Evolutionary conservation across 2,329 filamentous ascomycete genomes (phyloP).

Genomic region (Stromatinia cepivora): DNA sequence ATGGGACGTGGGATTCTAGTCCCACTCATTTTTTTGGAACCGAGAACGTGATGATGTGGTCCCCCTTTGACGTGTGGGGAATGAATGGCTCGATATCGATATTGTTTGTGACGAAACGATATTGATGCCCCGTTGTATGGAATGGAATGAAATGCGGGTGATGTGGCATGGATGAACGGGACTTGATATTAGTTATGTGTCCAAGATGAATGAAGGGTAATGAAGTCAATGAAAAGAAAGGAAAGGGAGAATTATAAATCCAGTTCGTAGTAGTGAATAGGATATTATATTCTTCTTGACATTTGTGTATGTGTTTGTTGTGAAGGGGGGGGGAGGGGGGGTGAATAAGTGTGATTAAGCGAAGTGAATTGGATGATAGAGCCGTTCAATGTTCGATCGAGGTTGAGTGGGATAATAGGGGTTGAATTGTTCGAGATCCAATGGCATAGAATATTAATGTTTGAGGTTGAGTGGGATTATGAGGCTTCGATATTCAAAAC

Average conservation of each 20-base stretch:
- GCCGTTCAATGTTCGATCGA: too few relatives aligned
- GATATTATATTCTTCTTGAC: neutral
- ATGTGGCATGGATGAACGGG: neutral
- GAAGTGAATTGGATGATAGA: neutral
- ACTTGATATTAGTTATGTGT: slow-evolving; percentile 5
- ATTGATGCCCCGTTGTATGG: slow-evolving; percentile 4
- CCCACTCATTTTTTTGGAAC: slow-evolving; percentile 1
- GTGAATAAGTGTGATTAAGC: neutral
- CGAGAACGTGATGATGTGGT: neutral
- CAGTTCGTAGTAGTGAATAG: slow-evolving; percentile 8
- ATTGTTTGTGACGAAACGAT: neutral
- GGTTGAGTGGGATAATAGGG: too few relatives aligned
- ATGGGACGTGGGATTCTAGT: slow-evolving; percentile 4
- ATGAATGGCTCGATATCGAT: neutral
- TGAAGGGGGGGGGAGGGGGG: neutral
- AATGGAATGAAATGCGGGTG: slow-evolving; percentile 1
- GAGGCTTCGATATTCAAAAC: too few relatives aligned
- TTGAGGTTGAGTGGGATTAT: too few relatives aligned
- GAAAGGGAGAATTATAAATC: slow-evolving; percentile 1
- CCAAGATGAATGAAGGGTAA: neutral
- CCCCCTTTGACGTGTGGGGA: neutral
- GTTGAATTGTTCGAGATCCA: too few relatives aligned
- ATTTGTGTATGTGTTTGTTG: neutral
- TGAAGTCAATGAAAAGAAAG: neutral
- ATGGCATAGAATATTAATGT: too few relatives aligned